Percentiles rank a stretch among this genome's conserved stretches.
phyloP scores from a whole-genome alignment of 2,329 filamentous ascomycete species.

The Dactylellina leptospora region DNA sequence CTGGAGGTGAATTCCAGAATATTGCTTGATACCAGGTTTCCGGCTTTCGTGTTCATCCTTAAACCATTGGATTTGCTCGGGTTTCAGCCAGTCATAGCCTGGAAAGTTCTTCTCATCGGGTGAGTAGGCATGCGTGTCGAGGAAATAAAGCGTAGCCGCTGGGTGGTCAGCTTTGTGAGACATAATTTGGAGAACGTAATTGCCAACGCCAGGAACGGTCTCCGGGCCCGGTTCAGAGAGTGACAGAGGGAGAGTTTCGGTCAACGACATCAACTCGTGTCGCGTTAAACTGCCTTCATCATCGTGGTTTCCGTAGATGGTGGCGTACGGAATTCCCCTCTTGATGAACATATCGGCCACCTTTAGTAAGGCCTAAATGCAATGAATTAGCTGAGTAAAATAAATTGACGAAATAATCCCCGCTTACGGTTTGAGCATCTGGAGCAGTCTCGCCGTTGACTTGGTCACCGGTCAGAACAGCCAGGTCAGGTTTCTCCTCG shows the following conservation, averaged over 20 bases:
- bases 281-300: constrained; percentile 86
- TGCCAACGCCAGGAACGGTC: constrained; percentile 82
- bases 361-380: constrained; percentile 85
- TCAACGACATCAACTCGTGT: constrained; percentile 80
- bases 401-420: background rate
- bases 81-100: constrained; percentile 98
- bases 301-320: constrained; percentile 97
- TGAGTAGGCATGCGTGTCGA: constrained; percentile 91
- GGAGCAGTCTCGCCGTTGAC: constrained; percentile 92
- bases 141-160: constrained; percentile 89
- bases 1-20: constrained; percentile 92
- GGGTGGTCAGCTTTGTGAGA: constrained; percentile 83
- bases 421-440: constrained; percentile 81
- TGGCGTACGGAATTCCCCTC: constrained; percentile 88
- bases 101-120: constrained; percentile 85
- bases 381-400: constrained; percentile 54
- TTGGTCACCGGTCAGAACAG: constrained; percentile 91
- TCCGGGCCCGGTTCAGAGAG: constrained; percentile 84
- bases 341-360: constrained; percentile 83
- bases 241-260: constrained; percentile 87
- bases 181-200: constrained; percentile 91
- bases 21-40: constrained; percentile 80
- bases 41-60: constrained; percentile 76
- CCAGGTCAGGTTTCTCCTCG: constrained; percentile 90
- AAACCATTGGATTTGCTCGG: constrained; percentile 95